Evolutionary conservation across 495 filamentous ascomycete genomes (phyloP), one percentile per base, ranked within the genome.

Genomic region (Tuber melanosporum): DNA sequence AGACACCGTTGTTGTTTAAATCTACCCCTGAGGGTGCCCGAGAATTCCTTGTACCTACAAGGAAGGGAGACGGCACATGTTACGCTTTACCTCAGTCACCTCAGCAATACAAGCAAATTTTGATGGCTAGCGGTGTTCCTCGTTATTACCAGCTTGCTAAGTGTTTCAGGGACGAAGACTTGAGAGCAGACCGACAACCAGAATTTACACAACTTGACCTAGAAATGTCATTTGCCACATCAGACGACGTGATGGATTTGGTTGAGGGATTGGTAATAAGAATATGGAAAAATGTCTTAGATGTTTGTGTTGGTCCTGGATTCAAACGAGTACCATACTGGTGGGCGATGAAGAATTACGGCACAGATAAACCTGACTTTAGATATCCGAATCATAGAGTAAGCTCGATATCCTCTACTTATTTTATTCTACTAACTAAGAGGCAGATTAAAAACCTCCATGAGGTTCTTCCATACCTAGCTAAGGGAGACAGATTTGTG

Each of bases 191-290:
- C 84, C 87, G 95, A 76, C 95, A 99, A 83, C 95, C 95, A 6
- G 95, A 99, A 82, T 99, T 99, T 82, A 97, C 95, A 15, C 95
- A 99, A 87, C 88, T 98, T 52, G 95, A 99, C 88, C 76, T 99
- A 47, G 95, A 99, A 84, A 93, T 97, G 91, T 88, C 91, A 8
- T 99, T 96, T 83, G 91, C 91, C 0, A 89, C 85, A 15, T 91
- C 91, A 3, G 83, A 91, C 36, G 89, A 92, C 79, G 92, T 99
- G 1, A 95, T 94, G 89, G 76, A 83, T 3, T 84, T 85, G 3
- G 86, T 96, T 45, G 92, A 96, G 81, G 79, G 83, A 8, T 85
- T 97, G 4, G 86, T 97, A 4, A 86, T 86, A 44, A 81, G 83
- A 36, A 80, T 96, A 0, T 92, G 90, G 78, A 62, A 77, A 73